phyloP scores from a whole-genome alignment of 1,284 basidiomycete species.

The Ustilago cynodontis region DNA sequence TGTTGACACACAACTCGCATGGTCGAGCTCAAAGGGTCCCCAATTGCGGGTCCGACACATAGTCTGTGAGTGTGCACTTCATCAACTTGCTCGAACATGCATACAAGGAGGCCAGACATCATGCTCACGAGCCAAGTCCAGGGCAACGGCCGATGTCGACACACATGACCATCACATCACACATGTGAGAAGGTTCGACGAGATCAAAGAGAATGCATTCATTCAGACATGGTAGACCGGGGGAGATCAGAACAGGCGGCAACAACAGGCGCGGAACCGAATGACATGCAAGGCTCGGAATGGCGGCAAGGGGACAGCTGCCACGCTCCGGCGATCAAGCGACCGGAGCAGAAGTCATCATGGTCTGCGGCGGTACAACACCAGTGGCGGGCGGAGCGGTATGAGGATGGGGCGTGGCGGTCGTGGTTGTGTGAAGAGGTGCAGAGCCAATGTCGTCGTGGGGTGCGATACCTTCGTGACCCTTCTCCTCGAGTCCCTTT shows the following conservation, averaged over 20 bases:
- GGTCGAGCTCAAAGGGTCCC: too few species aligned
- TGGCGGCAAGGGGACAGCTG: background rate
- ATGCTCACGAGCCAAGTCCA: too few species aligned
- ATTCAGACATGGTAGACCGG: too few species aligned
- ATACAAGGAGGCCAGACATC: too few species aligned
- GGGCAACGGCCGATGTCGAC: too few species aligned
- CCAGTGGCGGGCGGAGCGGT: background rate
- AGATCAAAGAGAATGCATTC: background rate
- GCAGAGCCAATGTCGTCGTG: conserved; percentile 5
- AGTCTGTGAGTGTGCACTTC: too few species aligned
- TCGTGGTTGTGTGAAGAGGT: conserved; percentile 13
- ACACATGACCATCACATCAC: background rate
- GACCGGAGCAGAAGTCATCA: conserved; percentile 17
- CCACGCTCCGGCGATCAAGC: background rate
- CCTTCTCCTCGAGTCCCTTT: conserved; percentile 15
- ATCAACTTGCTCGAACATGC: too few species aligned
- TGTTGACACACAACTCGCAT: too few species aligned
- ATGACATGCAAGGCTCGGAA: background rate
- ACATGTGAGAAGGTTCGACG: background rate
- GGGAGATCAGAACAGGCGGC: background rate
- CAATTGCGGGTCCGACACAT: too few species aligned
- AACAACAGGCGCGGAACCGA: background rate
- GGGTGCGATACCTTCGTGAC: conserved; percentile 10
- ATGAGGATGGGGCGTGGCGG: background rate
- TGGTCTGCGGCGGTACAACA: conserved; percentile 8